These are phyloP conservation scores for Termitomyces sp. DNA, from an alignment of 768 basidiomycete species.

Conservation along the genomic window DNA sequence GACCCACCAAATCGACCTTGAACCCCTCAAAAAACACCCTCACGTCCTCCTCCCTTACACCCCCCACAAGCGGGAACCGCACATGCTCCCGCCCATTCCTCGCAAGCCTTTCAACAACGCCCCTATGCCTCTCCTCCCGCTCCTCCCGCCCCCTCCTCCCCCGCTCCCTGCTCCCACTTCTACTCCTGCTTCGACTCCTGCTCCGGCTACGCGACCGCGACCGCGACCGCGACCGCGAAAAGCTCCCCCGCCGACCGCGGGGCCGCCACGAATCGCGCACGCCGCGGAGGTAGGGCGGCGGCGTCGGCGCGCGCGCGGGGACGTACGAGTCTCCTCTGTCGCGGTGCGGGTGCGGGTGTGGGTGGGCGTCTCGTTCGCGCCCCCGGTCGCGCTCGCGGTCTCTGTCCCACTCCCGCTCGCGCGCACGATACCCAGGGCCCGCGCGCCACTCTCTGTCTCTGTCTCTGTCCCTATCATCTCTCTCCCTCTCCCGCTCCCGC, in stretches of 20 bases:
- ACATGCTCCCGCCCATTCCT: constrained; percentile 68
- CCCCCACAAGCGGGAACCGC: constrained; percentile 43
- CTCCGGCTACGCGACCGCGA: constrained; percentile 1
- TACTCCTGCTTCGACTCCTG: constrained; percentile 1
- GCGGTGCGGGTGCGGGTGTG: background rate
- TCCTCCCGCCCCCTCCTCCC: constrained; percentile 20
- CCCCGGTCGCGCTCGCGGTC: constrained; percentile 1
- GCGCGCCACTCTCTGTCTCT: background rate
- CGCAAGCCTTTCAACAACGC: constrained; percentile 48
- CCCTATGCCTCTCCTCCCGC: constrained; percentile 32
- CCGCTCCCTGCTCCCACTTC: constrained; percentile 6
- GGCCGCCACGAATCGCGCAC: background rate
- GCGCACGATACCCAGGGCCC: background rate
- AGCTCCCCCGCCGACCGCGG: too few relatives aligned
- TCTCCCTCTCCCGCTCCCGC: background rate
- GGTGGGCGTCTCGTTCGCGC: background rate
- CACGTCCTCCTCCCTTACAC: constrained; percentile 61
- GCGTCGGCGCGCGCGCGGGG: background rate
- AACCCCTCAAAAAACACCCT: constrained; percentile 65
- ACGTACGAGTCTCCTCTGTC: background rate
- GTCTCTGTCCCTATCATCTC: constrained; percentile 7
- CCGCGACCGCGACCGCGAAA: constrained; percentile 5
- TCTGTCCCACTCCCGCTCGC: background rate
- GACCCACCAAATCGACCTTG: constrained; percentile 66
- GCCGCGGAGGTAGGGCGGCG: background rate